Evolutionary conservation across 176 grass and related monocot genomes (phyloP).

Genomic region (Lolium rigidum): DNA sequence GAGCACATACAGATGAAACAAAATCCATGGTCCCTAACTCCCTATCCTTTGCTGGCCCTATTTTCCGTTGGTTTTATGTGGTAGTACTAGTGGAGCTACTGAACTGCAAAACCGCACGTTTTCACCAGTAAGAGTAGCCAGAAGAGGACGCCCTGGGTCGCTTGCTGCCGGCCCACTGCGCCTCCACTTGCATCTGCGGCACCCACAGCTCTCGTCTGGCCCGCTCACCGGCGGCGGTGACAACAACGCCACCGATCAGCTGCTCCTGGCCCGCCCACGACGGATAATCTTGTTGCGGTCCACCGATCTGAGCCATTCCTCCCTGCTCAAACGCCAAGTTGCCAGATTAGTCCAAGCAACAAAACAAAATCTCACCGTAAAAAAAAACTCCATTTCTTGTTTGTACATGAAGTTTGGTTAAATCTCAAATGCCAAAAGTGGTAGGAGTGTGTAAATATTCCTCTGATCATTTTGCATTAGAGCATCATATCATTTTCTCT

Average conservation of each 20-base stretch:
- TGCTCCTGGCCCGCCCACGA: constrained; percentile 44
- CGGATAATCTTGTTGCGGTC: constrained; percentile 39
- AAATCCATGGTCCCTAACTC: neutral
- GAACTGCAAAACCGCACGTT: constrained; percentile 3
- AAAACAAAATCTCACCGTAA: neutral
- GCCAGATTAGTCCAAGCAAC: constrained; percentile 4
- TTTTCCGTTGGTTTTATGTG: neutral
- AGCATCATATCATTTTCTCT: constrained; percentile 13
- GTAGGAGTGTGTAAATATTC: neutral
- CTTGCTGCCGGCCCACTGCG: constrained; percentile 51
- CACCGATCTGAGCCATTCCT: constrained; percentile 29
- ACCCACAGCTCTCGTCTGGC: constrained; percentile 50
- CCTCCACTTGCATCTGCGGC: constrained; percentile 64
- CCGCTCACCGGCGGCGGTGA: constrained; percentile 31
- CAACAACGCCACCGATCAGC: constrained; percentile 26
- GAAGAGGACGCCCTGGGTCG: constrained; percentile 50
- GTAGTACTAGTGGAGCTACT: neutral
- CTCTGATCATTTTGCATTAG: neutral
- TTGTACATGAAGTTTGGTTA: neutral
- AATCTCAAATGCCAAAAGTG: neutral
- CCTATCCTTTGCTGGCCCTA: neutral
- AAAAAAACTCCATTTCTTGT: neutral
- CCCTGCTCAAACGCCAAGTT: constrained; percentile 48
- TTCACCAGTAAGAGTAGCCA: constrained; percentile 54
- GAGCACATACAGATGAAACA: neutral